These are phyloP conservation scores for Arachnopeziza araneosa DNA, from an alignment of 2,329 filamentous ascomycete genomes.

Conservation along the genomic window DNA sequence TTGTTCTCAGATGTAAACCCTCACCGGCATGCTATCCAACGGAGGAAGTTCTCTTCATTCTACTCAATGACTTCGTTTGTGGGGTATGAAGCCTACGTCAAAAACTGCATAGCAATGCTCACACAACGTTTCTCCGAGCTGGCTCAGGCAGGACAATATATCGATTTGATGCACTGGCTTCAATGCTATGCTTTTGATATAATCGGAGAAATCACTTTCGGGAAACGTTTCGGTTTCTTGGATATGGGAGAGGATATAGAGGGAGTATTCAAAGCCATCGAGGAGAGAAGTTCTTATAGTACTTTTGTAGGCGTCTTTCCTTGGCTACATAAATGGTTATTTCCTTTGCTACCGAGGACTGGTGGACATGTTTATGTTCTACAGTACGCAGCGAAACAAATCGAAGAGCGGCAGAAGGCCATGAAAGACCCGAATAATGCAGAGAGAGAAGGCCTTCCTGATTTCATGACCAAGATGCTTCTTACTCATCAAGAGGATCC, in stretches of 20 bases:
- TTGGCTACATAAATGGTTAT: slow-evolving; percentile 7
- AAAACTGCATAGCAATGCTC: slow-evolving; percentile 32
- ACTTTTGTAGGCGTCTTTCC: slow-evolving; percentile 23
- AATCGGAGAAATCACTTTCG: slow-evolving; percentile 36
- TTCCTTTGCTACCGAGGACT: slow-evolving; percentile 9
- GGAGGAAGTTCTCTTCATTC: slow-evolving; percentile 25
- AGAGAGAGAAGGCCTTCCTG: slow-evolving; percentile 27
- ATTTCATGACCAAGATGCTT: slow-evolving; percentile 18
- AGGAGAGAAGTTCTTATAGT: slow-evolving; percentile 31
- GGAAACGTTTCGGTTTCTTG: slow-evolving; percentile 35
- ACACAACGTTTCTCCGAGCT: slow-evolving; percentile 26
- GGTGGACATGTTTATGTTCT: slow-evolving; percentile 9
- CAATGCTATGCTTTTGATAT: slow-evolving; percentile 36
- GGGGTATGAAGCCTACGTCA: slow-evolving; percentile 26
- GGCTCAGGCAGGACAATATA: slow-evolving; percentile 24
- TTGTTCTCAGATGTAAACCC: neutral
- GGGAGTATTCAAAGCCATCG: slow-evolving; percentile 26
- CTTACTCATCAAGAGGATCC: slow-evolving; percentile 13
- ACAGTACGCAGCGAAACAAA: slow-evolving; percentile 6
- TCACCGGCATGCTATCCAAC: slow-evolving; percentile 4
- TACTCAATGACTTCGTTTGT: slow-evolving; percentile 21
- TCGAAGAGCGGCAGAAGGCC: slow-evolving; percentile 1
- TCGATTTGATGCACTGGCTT: slow-evolving; percentile 38
- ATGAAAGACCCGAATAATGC: slow-evolving; percentile 7
- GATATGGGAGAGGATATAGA: slow-evolving; percentile 30